Base-by-base conservation (phyloP, 164 flowering plant species). In the Berberis vulgaris region DNA sequence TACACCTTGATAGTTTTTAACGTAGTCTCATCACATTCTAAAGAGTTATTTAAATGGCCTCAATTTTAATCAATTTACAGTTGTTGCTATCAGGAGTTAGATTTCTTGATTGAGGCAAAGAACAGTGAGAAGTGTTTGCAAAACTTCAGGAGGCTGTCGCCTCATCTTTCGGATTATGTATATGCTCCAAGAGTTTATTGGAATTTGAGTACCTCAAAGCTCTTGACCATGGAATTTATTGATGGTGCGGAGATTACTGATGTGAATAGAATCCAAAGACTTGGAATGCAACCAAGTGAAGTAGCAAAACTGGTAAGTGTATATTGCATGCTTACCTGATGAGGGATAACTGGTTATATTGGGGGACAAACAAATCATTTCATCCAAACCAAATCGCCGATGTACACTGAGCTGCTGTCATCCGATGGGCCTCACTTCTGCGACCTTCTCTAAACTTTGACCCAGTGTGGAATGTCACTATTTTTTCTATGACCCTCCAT, bases 201-300 rank as follows among this genome's bases (percentile, higher is more conserved):
- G 98, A 83, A 76, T 69, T 74, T 90, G 67, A 90, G 92, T 72
- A 84, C 97, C 65, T 80, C 94, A 46, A 93, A 83, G 73, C 68
- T 90, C 72, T 75, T 90, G 67, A 89, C 88, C 11, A 93, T 90
- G 98, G 98, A 93, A 67, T 93, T 78, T 69, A 90, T 93, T 45
- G 98, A 88, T 76, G 97, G 88, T 54, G 89, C 81, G 39, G 85
- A 82, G 76, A 76, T 88, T 57, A 86, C 79, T 81, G 89, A 93
- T 76, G 80, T 84, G 72, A 81, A 70, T 74, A 64, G 77, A 67
- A 86, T 93, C 64, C 78, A 65, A 66, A 77, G 65, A 67, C 90
- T 84, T 69, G 91, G 92, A 66, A 64, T 90, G 69, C 86, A 71
- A 56, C 96, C 97, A 2, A 63, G 63, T 46, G 96, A 93, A 57